These are phyloP conservation scores for Drechmeria coniospora DNA, from an alignment of 2,329 filamentous ascomycete species.

Conservation along the genomic window DNA sequence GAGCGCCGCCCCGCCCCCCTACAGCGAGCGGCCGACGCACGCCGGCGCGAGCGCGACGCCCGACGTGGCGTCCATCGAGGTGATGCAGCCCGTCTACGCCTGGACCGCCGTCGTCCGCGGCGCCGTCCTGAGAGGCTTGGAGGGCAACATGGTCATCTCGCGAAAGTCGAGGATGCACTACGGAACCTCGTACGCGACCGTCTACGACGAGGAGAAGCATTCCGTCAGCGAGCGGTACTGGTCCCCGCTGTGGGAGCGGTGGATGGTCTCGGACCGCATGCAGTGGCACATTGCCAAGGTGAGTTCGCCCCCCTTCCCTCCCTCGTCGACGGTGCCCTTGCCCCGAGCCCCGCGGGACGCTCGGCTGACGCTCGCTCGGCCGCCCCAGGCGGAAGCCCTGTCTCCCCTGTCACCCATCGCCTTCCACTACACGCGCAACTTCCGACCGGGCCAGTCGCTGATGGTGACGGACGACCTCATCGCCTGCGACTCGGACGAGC, in stretches of 20 bases:
- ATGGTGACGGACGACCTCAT: conserved; percentile 70
- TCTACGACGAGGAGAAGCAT: conserved; percentile 64
- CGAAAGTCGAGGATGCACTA: conserved; percentile 63
- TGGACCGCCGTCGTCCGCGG: conserved; percentile 72
- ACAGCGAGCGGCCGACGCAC: conserved; percentile 58
- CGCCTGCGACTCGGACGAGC: conserved; percentile 54
- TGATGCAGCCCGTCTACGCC: conserved; percentile 69
- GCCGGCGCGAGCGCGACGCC: conserved; percentile 30
- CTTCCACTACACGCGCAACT: conserved; percentile 78
- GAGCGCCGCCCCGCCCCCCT: conserved; percentile 40
- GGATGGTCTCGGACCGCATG: conserved; percentile 75
- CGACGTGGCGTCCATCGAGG: conserved; percentile 48
- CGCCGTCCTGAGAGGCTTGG: conserved; percentile 57
- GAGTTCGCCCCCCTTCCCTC: no score
- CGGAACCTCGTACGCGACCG: conserved; percentile 66
- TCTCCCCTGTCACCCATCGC: conserved; percentile 60
- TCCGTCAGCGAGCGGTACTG: conserved; percentile 60
- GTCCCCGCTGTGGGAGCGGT: conserved; percentile 65
- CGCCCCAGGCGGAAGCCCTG: conserved; percentile 51
- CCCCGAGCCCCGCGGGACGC: no score
- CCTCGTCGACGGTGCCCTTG: no score
- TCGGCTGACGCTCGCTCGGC: conserved; percentile 4
- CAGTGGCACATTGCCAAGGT: conserved; percentile 76
- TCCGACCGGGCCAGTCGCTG: conserved; percentile 61
- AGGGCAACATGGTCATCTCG: conserved; percentile 66